These are phyloP conservation scores for Isatis tinctoria DNA, from an alignment of 345 rosid species.

Conservation along the genomic window DNA sequence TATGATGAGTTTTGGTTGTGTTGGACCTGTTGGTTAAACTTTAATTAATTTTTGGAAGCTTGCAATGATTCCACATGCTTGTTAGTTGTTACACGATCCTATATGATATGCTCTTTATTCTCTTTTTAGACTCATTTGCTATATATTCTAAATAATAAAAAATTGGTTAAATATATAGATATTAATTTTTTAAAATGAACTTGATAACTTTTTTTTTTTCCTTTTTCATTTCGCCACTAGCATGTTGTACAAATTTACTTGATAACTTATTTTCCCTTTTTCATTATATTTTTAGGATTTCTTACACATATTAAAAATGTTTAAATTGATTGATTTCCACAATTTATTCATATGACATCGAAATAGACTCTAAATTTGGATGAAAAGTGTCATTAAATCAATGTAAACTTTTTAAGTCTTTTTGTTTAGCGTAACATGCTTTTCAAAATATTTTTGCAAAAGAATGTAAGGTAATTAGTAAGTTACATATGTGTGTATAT, in stretches of 20 bases:
- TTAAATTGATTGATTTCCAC: not conserved
- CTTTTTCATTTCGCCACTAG: too few species aligned
- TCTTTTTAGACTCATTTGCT: constrained; percentile 2
- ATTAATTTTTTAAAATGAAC: not conserved
- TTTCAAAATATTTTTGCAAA: not conserved
- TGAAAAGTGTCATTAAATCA: not conserved
- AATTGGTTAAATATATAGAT: not conserved
- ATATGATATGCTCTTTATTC: constrained; percentile 3
- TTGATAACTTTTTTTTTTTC: too few species aligned
- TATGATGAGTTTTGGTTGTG: constrained; percentile 15
- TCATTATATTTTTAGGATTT: not conserved
- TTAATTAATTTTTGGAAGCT: constrained; percentile 27
- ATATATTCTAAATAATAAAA: not conserved
- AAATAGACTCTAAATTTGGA: not conserved
- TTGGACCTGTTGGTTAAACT: constrained; percentile 10
- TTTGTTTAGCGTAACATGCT: not conserved
- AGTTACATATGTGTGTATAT: not conserved
- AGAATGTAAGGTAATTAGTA: not conserved
- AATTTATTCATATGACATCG: not conserved
- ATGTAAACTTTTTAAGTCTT: not conserved
- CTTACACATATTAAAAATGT: not conserved
- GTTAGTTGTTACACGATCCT: constrained; percentile 21
- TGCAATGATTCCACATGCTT: constrained; percentile 30
- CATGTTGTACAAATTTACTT: too few species aligned
- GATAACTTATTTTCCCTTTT: too few species aligned